Conservation (phyloP, 2,329 filamentous ascomycete genomes). For the Mycosphaerella sp. region DNA sequence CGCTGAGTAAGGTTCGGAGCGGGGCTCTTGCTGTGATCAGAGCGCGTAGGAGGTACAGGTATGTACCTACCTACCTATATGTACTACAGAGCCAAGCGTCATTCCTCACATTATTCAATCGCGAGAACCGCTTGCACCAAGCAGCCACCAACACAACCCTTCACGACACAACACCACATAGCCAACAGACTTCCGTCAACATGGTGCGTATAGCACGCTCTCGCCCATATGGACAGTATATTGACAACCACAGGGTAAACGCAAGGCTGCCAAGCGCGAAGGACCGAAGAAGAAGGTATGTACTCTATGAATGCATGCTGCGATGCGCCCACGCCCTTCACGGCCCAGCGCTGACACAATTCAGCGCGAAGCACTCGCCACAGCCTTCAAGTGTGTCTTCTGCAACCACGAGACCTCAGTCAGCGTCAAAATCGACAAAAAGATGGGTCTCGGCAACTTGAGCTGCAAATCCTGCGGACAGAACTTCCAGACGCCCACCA, state of each 20-base stretch:
- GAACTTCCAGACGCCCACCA: slow-evolving; percentile 85
- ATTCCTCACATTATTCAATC: background rate
- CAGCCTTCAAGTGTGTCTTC: slow-evolving; percentile 92
- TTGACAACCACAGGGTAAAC: slow-evolving; percentile 60
- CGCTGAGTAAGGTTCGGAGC: background rate
- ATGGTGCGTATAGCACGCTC: background rate
- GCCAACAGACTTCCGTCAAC: background rate
- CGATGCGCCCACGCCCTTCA: background rate
- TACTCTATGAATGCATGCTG: background rate
- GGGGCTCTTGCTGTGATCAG: too few relatives aligned
- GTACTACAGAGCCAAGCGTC: too few relatives aligned
- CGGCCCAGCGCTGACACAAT: background rate
- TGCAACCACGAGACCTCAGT: slow-evolving; percentile 97
- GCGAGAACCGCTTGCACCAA: background rate
- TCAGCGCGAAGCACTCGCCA: slow-evolving; percentile 56
- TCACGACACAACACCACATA: background rate
- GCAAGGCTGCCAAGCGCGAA: slow-evolving; percentile 78
- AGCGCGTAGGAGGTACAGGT: too few relatives aligned
- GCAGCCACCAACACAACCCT: background rate
- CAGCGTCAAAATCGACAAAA: slow-evolving; percentile 87
- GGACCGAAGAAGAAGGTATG: slow-evolving; percentile 61
- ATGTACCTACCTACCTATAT: too few relatives aligned
- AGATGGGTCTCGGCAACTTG: slow-evolving; percentile 75
- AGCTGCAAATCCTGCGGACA: slow-evolving; percentile 92
- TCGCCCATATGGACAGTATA: background rate